These are phyloP conservation scores for Vaccinium darrowii DNA, from an alignment of 148 eudicot genomes.

Conservation along the genomic window DNA sequence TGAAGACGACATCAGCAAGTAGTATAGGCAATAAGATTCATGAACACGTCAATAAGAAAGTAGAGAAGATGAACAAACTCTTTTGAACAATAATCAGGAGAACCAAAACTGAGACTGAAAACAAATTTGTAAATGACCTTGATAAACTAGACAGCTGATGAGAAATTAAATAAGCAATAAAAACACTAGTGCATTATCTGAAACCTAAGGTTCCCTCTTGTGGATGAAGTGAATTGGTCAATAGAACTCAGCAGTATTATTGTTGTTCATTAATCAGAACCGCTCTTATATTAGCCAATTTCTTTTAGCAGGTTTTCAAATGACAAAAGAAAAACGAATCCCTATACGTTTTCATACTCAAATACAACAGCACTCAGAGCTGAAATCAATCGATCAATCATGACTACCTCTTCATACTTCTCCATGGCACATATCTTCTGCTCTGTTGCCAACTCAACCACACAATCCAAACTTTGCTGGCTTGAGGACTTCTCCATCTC, in stretches of 20 bases:
- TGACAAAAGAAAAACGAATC: not conserved
- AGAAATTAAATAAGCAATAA: not conserved
- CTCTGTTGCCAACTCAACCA: constrained; percentile 56
- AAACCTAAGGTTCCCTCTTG: not conserved
- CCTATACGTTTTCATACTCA: not conserved
- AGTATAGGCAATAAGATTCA: not conserved
- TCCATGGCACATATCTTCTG: constrained; percentile 48
- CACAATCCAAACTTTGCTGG: constrained; percentile 49
- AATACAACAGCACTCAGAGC: constrained; percentile 1
- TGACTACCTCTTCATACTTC: constrained; percentile 66
- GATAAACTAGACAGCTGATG: not conserved
- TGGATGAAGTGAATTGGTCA: not conserved
- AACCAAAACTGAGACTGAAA: not conserved
- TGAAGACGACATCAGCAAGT: not conserved
- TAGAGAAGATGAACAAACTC: not conserved
- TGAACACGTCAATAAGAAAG: not conserved
- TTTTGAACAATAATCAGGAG: not conserved
- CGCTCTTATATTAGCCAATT: not conserved
- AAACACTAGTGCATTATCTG: not conserved
- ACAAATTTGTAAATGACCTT: not conserved
- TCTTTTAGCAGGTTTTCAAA: not conserved
- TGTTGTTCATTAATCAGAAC: not conserved
- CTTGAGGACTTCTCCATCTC: constrained; percentile 74
- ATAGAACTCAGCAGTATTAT: not conserved
- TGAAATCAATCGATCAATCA: not conserved